Conservation (phyloP, 768 basidiomycete species). For the Artomyces pyxidatus region DNA sequence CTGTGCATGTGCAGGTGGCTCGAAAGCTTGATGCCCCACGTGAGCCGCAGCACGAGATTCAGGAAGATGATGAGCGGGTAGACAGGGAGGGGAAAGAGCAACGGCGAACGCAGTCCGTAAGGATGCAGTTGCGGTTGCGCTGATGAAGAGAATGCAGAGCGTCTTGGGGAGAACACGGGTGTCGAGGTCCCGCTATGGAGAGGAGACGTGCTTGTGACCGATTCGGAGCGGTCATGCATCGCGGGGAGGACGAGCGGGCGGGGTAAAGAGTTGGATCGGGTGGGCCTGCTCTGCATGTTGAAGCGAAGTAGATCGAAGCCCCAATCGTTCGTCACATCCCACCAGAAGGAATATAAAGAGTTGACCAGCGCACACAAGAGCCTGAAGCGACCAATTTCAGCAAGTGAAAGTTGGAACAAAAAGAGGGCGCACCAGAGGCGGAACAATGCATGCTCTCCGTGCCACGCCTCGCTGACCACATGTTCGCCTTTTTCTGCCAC, state of each 20-base stretch:
- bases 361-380: constrained; percentile 78
- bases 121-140: constrained; percentile 34
- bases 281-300: constrained; percentile 9
- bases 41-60: constrained; percentile 84
- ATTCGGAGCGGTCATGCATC: constrained; percentile 29
- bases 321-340: constrained; percentile 99
- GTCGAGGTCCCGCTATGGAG: not conserved
- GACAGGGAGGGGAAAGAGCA: constrained; percentile 72
- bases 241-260: constrained; percentile 39
- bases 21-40: constrained; percentile 89
- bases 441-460: constrained; percentile 72
- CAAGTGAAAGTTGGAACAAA: not conserved
- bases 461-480: constrained; percentile 46
- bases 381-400: constrained; percentile 35
- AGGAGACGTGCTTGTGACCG: constrained; percentile 14
- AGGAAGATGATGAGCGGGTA: constrained; percentile 80
- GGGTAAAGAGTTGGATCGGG: constrained; percentile 25
- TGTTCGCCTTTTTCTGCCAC: constrained; percentile 39
- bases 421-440: constrained; percentile 61
- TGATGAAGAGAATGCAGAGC: not conserved
- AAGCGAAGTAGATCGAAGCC: constrained; percentile 68
- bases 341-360: constrained; percentile 95
- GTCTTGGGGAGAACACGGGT: not conserved
- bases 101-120: constrained; percentile 63
- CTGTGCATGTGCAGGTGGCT: constrained; percentile 73